Evolutionary conservation across 257 asterid species (phyloP), one percentile per base, ranked within the genome.

Genomic region (Plantago elongata): DNA sequence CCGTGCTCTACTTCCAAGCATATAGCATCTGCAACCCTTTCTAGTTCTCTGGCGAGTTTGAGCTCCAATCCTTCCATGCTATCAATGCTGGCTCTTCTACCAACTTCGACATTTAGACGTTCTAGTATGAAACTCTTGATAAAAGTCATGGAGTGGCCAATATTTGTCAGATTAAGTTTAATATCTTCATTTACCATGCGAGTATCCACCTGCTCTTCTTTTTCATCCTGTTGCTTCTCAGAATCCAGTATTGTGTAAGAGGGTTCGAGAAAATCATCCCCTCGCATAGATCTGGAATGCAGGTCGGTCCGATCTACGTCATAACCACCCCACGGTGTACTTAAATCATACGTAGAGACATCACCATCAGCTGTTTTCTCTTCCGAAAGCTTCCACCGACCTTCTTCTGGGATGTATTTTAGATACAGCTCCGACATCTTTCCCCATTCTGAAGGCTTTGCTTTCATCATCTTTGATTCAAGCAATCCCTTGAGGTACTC

Each of bases 391-490:
- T 83, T 87, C 95, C 87, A 81, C 69, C 71, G 81, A 40, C 84
- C 91, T 83, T 81, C 95, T 70, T 89, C 90, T 54, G 94, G 93
- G 59, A 73, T 63, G 78, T 81, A 84, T 60, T 83, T 83, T 16
- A 89, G 78, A 78, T 80, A 64, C 47, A 86, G 69, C 54, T 87
- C 71, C 52, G 84, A 29, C 22, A 72, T 61, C 71, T 79, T 72
- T 71, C 74, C 79, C 77, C 74, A 54, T 72, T 69, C 82, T 14
- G 54, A 57, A 44, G 74, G 62, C 59, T 72, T 63, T 61, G 76
- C 57, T 55, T 68, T 77, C 67, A 61, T 71, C 77, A 72, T 71
- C 77, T 76, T 81, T 68, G 76, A 50, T 47, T 70, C 55, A 67
- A 79, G 79, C 75, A 77, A 76, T 62, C 63, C 60, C 63, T 57